phyloP scores from a whole-genome alignment of 345 rosid genomes.

The Camelina laxa region DNA sequence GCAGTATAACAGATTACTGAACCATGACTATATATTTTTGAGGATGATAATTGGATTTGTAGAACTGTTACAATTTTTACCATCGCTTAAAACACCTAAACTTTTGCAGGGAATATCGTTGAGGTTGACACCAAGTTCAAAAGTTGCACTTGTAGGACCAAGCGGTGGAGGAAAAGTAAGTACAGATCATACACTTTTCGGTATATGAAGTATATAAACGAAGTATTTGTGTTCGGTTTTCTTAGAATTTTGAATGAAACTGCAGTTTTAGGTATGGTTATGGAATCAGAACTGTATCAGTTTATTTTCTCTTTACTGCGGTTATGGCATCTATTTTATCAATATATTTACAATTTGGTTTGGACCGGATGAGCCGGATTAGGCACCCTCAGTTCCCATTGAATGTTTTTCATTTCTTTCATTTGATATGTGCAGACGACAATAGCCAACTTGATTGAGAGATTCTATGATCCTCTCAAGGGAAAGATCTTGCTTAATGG shows the following conservation, averaged over 20 bases:
- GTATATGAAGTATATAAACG: too few relatives aligned
- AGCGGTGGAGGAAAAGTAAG: conserved; percentile 98
- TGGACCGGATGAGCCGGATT: background rate
- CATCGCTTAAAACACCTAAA: background rate
- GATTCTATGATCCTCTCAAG: conserved; percentile 88
- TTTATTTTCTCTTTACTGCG: background rate
- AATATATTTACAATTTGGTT: background rate
- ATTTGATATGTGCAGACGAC: conserved; percentile 70
- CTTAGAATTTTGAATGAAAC: background rate
- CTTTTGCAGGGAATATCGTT: conserved; percentile 75
- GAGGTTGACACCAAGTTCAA: conserved; percentile 81
- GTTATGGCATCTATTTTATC: background rate
- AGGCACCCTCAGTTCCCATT: background rate
- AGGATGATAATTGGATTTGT: background rate
- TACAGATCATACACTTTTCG: background rate
- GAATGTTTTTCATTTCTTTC: background rate
- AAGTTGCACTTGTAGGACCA: conserved; percentile 95
- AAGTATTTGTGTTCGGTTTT: background rate
- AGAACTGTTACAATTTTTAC: background rate
- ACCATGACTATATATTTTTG: background rate
- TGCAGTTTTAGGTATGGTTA: background rate
- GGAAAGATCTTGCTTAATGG: conserved; percentile 85
- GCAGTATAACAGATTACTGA: background rate
- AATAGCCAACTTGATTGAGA: conserved; percentile 85
- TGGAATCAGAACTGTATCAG: background rate